These are phyloP conservation scores for Pichia rugopelliculosa DNA, from an alignment of 805 yeast genomes.

Conservation along the genomic window DNA sequence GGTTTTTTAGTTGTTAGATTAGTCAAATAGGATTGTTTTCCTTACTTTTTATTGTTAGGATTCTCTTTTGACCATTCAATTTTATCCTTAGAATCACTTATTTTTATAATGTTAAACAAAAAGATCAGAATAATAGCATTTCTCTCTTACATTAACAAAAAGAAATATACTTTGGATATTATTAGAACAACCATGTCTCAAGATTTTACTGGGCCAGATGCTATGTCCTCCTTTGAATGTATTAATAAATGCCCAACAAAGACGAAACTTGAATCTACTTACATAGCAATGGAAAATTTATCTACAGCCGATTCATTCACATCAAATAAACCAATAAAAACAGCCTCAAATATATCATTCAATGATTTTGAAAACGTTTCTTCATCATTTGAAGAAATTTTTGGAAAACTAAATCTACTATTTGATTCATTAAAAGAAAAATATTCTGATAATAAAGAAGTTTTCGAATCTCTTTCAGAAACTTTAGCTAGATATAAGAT, in stretches of 20 bases:
- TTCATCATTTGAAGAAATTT: not conserved
- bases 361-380: not conserved
- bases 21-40: not conserved
- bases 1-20: not conserved
- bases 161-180: not conserved
- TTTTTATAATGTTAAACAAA: not conserved
- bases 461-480: not conserved
- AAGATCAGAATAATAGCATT: not conserved
- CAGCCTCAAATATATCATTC: not conserved
- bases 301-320: not conserved
- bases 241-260: not conserved
- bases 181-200: not conserved
- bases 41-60: not conserved
- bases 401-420: not conserved
- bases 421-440: not conserved
- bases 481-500: not conserved
- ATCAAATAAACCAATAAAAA: not conserved
- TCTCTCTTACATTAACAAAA: not conserved
- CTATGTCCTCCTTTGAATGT: not conserved
- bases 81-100: not conserved
- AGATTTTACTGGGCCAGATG: not conserved
- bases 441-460: not conserved
- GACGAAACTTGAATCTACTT: not conserved
- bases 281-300: not conserved
- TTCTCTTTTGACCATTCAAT: not conserved